Percentiles rank a stretch among this genome's conserved stretches.
Evolutionary conservation across 2,329 filamentous ascomycete genomes (phyloP).

Genomic region (Emmonsiellopsis sp.): DNA sequence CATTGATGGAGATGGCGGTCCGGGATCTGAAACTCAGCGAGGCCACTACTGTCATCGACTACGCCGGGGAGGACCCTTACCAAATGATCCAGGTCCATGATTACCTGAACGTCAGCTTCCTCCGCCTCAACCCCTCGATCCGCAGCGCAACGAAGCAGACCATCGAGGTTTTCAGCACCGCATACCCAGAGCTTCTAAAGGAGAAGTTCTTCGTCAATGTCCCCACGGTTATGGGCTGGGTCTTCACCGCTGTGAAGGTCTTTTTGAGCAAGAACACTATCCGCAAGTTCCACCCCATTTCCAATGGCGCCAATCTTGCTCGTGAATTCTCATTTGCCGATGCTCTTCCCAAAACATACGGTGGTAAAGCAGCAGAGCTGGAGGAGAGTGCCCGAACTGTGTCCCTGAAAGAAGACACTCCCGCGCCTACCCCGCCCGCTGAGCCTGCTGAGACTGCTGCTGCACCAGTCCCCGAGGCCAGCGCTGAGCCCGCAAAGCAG

Average conservation of each 20-base stretch:
- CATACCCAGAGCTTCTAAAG: constrained; percentile 80
- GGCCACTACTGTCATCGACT: constrained; percentile 60
- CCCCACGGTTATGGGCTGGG: constrained; percentile 81
- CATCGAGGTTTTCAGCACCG: constrained; percentile 69
- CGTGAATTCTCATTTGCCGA: constrained; percentile 53
- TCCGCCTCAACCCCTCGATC: constrained; percentile 68
- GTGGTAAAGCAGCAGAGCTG: constrained; percentile 57
- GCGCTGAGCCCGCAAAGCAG: constrained; percentile 14
- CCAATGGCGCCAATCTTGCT: constrained; percentile 61
- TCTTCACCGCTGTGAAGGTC: constrained; percentile 66
- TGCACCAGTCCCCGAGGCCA: constrained; percentile 2
- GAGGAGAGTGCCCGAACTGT: constrained; percentile 29
- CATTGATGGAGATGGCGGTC: constrained; percentile 80
- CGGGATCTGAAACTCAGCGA: constrained; percentile 61
- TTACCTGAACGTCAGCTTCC: constrained; percentile 79
- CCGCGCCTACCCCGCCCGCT: constrained; percentile 10
- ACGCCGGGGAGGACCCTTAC: constrained; percentile 63
- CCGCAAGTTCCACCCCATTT: constrained; percentile 71
- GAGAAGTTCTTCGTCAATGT: constrained; percentile 97
- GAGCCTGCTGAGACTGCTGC: constrained; percentile 8
- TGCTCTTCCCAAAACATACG: constrained; percentile 66
- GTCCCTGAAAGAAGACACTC: constrained; percentile 19
- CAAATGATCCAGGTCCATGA: constrained; percentile 91
- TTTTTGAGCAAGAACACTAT: constrained; percentile 65
- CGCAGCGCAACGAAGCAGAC: constrained; percentile 70